Conservation (phyloP, 148 eudicot genomes). For the Arbutus unedo region DNA sequence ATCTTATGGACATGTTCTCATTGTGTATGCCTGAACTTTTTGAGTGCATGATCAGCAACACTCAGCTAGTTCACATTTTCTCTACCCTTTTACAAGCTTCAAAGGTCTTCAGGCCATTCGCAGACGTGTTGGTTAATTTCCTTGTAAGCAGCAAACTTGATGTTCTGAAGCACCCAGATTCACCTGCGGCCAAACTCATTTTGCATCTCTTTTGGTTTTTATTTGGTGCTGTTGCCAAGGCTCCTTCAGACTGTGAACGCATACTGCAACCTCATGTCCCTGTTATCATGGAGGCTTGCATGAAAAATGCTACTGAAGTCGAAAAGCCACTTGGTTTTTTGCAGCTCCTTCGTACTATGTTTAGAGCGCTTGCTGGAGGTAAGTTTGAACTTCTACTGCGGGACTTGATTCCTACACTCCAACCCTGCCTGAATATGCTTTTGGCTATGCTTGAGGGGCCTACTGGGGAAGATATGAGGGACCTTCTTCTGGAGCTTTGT, state of each 20-base stretch:
- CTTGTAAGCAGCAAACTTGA: conserved; percentile 94
- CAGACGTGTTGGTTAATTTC: conserved; percentile 89
- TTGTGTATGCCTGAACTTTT: conserved; percentile 97
- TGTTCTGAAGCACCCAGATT: conserved; percentile 89
- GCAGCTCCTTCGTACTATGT: conserved; percentile 95
- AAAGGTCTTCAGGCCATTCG: conserved; percentile 85
- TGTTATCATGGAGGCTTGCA: conserved; percentile 91
- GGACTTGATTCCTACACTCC: conserved; percentile 73
- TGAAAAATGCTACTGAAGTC: conserved; percentile 84
- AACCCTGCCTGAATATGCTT: conserved; percentile 91
- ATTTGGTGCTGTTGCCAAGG: conserved; percentile 81
- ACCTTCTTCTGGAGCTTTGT: conserved; percentile 87
- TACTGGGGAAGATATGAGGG: conserved; percentile 83
- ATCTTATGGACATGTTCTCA: conserved; percentile 97
- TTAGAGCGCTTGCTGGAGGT: conserved; percentile 93
- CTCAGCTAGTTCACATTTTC: conserved; percentile 77
- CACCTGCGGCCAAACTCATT: conserved; percentile 84
- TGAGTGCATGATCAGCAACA: conserved; percentile 93
- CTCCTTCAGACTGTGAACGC: conserved; percentile 90
- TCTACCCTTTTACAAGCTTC: conserved; percentile 67
- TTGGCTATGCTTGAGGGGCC: conserved; percentile 98
- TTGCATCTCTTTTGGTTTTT: conserved; percentile 83
- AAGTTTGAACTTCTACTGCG: conserved; percentile 90
- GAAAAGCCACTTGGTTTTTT: conserved; percentile 89
- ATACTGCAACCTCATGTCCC: conserved; percentile 92